Evolutionary conservation across 179 eudicot species (phyloP), one percentile per base, ranked within the genome.

Genomic region (Kewa caespitosa): DNA sequence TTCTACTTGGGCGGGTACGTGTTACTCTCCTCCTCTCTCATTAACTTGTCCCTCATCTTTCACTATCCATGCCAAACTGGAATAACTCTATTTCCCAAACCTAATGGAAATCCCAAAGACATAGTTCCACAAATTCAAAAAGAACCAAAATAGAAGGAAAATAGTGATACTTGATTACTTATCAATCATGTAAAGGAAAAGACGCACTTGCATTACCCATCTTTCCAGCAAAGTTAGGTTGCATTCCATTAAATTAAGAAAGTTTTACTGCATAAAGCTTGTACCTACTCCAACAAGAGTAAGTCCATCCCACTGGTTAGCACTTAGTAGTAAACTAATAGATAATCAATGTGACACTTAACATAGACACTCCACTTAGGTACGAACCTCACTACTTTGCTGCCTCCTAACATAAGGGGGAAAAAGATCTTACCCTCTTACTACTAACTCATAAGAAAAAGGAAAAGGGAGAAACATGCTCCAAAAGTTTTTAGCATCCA

Each of bases 1-100:
- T 93, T 95, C 90, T 95, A 93, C 84, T 84, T 91, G 77, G 99
- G 99, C 82, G 98, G 99, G 98, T 95, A 76, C n/a, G 73, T 64
- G 48, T 61, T 38, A 37, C 70, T 79, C 60, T 69, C 62, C 55
- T 72, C 80, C 81, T 68, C 79, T 76, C 72, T 76, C 87, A 78
- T 72, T 61, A 54, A 73, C 81, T 73, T 82, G 39, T 25, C 72
- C 70, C 69, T 71, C 86, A 78, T 36, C 81, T 67, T 73, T 78
- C 79, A 64, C 65, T 54, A 69, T 77, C 81, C 27, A 52, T 28
- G n/a, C n/a, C n/a, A n/a, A n/a, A n/a, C n/a, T n/a, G n/a, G n/a
- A n/a, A n/a, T n/a, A n/a, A n/a, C n/a, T n/a, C n/a, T n/a, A n/a
- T n/a, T n/a, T n/a, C n/a, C n/a, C n/a, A n/a, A n/a, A n/a, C n/a